Evolutionary conservation across 345 rosid species (phyloP), one percentile per base, ranked within the genome.

Genomic region (Gossypium stocksii): DNA sequence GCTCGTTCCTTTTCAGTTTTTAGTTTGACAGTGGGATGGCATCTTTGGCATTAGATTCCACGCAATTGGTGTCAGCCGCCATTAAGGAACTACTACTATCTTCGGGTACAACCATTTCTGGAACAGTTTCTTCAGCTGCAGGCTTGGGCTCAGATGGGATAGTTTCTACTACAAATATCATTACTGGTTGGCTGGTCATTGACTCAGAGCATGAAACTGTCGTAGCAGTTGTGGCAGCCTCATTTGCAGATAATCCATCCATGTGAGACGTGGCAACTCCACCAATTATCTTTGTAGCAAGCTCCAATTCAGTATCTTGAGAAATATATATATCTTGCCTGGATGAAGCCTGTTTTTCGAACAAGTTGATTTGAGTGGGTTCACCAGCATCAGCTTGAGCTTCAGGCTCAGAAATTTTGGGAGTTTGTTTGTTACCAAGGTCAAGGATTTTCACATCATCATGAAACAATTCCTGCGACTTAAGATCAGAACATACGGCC

Each of bases 241-340:
- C 70, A 60, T 9, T 51, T 27, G 19, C 43, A 60, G 77, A 53
- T 3, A 38, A 56, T 75, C 72, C 74, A 68, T 72, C 67, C 53
- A 64, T 7, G 25, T 63, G 62, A 43, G 74, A 46, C 12, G 72
- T 11, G 3, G 54, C 64, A 41, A 53, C 81, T 66, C 77, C 85
- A 56, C 43, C 46, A 41, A 76, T 16, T 9, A 38, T 56, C 79
- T 82, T 81, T 77, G 63, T 76, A 20, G 75, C 80, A 77, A 74
- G 80, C 81, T 79, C 85, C 44, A 74, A 34, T 61, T 61, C 75
- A 29, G 83, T 76, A 70, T 76, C 83, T 46, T 81, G 77, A 2
- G 54, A 74, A 9, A 68, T 71, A 66, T 80, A 80, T 17, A 62
- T 67, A 63, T 77, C 81, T 76, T 75, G 81, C 27, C 66, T 23